Base-by-base conservation (phyloP, 129 eudicot species). In the Dittrichia graveolens region DNA sequence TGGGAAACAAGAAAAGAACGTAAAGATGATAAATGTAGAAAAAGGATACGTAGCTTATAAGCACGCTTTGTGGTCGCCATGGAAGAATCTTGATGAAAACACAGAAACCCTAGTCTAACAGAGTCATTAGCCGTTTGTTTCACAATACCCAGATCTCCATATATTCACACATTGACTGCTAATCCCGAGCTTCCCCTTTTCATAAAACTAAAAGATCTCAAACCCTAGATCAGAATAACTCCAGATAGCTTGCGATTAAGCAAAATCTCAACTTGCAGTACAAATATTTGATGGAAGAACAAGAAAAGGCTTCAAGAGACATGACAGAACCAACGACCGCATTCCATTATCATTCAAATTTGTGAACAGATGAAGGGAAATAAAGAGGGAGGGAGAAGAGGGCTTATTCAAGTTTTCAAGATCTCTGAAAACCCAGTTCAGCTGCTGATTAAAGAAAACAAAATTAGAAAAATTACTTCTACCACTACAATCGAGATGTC, bases 1-100 rank as follows among this genome's bases (percentile, higher is more conserved):
- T 64, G 69, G 6, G 15, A 0, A 31, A 24, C 18, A 46, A 46
- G 15, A 77, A 24, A 7, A 43, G 6, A 68, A 42, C 11, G 19
- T 12, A 54, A 31, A 38, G 5, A 54, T 7, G 39, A 8, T 41
- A 4, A 43, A 71, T 3, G 16, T 39, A 63, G 15, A 7, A 69
- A 66, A 80, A 90, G 98, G 98, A 94, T 94, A 94, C 98, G 98
- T 55, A 94, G 96, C 96, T 94, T 94, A 55, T 94, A 94, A 79
- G 96, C 97, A 77, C 98, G 96, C 80, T 94, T 94, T 14, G 92
- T 80, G 39, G 95, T 84, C 65, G 95, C 77, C 90, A 87, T 81
- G 49, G 60, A 47, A 67, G 45, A 61, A 56, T 58, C 71, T 24
- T 42, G 69, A 69, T 50, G 50, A 61, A 69, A 61, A 68, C 9